Base-by-base conservation (phyloP, 2,329 filamentous ascomycete species). In the Metarhizium sp. region DNA sequence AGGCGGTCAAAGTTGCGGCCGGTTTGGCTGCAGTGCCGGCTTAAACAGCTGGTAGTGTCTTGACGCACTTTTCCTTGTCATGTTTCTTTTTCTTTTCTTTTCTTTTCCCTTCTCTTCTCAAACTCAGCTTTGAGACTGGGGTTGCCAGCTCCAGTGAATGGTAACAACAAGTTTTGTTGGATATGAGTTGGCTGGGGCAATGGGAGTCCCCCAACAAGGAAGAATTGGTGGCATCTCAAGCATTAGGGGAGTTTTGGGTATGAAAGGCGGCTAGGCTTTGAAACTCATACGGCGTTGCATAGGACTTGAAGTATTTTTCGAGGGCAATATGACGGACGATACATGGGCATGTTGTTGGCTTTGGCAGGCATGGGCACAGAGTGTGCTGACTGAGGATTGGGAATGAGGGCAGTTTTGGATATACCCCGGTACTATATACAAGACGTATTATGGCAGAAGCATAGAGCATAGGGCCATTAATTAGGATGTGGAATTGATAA, bases 1-100 rank as follows among this genome's bases (percentile, higher is more conserved):
- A 51, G 16, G 68, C 71, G 8, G 60, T 71, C 45, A 66, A 64
- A 58, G 36, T 64, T 40, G 63, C 67, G 2, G 60, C 63, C 0
- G 64, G 66, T 13, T 30, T 58, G 16, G 46, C 42, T 16, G 38
- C 4, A 40, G 38, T 40, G 13, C 13, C 14, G 38, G 8, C 38
- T 40, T 40, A 16, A 40, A 40, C 14, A 16, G 11, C 11, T 40
- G 5, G 38, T 14, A 1, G 13, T 40, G 38, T 16, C 38, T 2
- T 40, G 32, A 1, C 10, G 32, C 32, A 34, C 10, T 34, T 34
- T 34, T 34, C 6, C 32, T 34, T 8, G 3, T 11, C 32, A 34
- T 25, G 7, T 11, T 34, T 11, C 6, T 8, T 11, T 8, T 34
- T 6, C 4, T 34, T 34, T 34, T 34, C 32, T 11, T 40, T 16